phyloP scores from a whole-genome alignment of 2,329 filamentous ascomycete species.

The Ascocoryne sarcoides region DNA sequence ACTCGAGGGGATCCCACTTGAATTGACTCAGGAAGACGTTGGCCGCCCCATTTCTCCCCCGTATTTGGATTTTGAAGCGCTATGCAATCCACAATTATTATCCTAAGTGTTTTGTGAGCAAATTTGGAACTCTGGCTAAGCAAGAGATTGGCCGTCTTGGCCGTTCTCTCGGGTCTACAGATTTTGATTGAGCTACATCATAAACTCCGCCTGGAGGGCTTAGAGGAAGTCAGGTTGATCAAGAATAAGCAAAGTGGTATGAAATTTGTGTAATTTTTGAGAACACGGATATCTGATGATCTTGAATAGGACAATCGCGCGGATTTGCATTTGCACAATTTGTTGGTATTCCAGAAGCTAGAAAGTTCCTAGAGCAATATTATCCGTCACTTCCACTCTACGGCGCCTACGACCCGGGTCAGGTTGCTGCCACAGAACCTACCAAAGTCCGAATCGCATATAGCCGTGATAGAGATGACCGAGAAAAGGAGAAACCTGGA shows the following conservation, averaged over 20 bases:
- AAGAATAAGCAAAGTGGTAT: slow-evolving; percentile 49
- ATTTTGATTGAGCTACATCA: slow-evolving; percentile 46
- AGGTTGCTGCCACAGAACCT: slow-evolving; percentile 34
- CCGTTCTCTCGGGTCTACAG: slow-evolving; percentile 34
- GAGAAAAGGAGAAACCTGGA: slow-evolving; percentile 32
- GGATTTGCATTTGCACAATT: slow-evolving; percentile 50
- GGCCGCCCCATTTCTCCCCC: slow-evolving; percentile 31
- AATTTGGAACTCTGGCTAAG: slow-evolving; percentile 30
- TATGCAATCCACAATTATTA: slow-evolving; percentile 16
- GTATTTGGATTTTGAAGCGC: slow-evolving; percentile 11
- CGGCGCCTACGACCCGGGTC: slow-evolving; percentile 33
- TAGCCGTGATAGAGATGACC: slow-evolving; percentile 43
- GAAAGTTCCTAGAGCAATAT: slow-evolving; percentile 43
- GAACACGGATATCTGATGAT: too few relatives aligned
- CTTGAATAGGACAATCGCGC: slow-evolving; percentile 39
- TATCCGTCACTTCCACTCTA: slow-evolving; percentile 42
- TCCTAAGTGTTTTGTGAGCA: slow-evolving; percentile 28
- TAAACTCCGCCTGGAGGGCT: slow-evolving; percentile 39
- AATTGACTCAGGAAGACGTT: slow-evolving; percentile 44
- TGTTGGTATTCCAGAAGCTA: slow-evolving; percentile 37
- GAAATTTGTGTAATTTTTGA: slow-evolving; percentile 2
- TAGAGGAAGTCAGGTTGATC: slow-evolving; percentile 49
- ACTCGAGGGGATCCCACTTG: slow-evolving; percentile 43
- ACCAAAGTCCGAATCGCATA: slow-evolving; percentile 36
- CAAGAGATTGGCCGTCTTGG: slow-evolving; percentile 27